These are phyloP conservation scores for Smallanthus sonchifolius DNA, from an alignment of 129 eudicot genomes.

Conservation along the genomic window DNA sequence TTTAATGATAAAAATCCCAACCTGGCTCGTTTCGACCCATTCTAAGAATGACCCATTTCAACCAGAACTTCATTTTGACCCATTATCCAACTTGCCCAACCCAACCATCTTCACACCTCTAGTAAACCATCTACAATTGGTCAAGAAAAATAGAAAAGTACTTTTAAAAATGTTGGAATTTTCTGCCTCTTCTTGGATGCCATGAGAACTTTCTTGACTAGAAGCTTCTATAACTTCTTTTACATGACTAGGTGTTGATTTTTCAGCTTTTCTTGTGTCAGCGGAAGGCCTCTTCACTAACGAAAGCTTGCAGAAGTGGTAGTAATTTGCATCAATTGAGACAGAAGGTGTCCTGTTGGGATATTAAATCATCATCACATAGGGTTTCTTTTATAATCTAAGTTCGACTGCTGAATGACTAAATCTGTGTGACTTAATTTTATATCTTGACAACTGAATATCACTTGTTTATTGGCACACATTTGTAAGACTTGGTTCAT, in stretches of 20 bases:
- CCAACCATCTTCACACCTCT: neutral
- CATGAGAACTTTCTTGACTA: conserved; percentile 13
- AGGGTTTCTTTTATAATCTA: neutral
- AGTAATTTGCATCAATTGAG: conserved; percentile 53
- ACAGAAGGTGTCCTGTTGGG: conserved; percentile 51
- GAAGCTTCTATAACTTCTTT: conserved; percentile 22
- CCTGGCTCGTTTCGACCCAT: neutral
- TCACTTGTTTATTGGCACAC: neutral
- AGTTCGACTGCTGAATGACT: too few species aligned
- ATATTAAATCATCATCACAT: neutral
- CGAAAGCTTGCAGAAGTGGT: conserved; percentile 87
- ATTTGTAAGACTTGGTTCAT: neutral
- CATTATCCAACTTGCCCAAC: neutral
- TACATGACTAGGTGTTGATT: neutral
- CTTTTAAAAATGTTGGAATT: conserved; percentile 28
- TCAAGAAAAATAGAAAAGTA: conserved; percentile 8
- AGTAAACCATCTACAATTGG: conserved; percentile 2
- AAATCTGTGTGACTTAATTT: neutral
- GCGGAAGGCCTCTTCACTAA: conserved; percentile 44
- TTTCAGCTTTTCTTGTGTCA: conserved; percentile 30
- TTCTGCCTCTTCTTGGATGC: conserved; percentile 13
- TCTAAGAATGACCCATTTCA: neutral
- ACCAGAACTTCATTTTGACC: neutral
- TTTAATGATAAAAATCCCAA: neutral
- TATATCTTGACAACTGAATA: neutral